Base-by-base conservation (phyloP, 73 alveolate genomes). In the Blepharisma japonicum region DNA sequence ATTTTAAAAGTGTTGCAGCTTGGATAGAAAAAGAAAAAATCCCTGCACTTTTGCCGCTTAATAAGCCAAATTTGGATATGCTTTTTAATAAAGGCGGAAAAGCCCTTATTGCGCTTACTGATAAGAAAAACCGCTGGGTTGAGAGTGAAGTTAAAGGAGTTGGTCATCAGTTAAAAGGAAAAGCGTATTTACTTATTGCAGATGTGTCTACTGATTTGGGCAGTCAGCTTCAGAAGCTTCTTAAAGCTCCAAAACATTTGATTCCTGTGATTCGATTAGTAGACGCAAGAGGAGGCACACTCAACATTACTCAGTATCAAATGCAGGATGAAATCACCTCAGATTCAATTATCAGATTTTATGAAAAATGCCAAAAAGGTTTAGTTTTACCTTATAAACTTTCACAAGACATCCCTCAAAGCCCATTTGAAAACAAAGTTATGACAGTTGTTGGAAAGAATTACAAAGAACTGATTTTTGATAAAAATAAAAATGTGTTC, bases 51-150 rank as follows among this genome's bases (percentile, higher is more conserved):
- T 25, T 61, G 47, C 74, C 74, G 3, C 11, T 61, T n/a, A 48
- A 61, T 14, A 61, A 14, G 14, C 14, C 14, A 39, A 14, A 61
- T 25, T 9, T 61, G 48, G 74, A 61, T 25, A 61, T 8, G 39
- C 47, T 61, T 20, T 61, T 61, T 39, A 61, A 61, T 61, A 18
- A 14, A 61, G 74, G 74, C 2, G 74, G 74, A n/a, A 20, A n/a
- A 18, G 39, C 50, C 11, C 18, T 61, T n/a, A 25, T 61, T 1
- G n/a, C 23, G 0, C 11, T 61, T 20, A n/a, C 47, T 18, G 74
- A 61, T 18, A 61, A 25, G 47, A 61, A 25, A 61, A n/a, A 61
- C 5, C 14, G 14, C 18, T 20, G 23, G 18, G 18, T 20, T 61
- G 74, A 61, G 18, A 14, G n/a, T 20, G 74, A 20, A 20, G 18